These are phyloP conservation scores for Microdochium paspali DNA, from an alignment of 2,329 filamentous ascomycete species.

Conservation along the genomic window DNA sequence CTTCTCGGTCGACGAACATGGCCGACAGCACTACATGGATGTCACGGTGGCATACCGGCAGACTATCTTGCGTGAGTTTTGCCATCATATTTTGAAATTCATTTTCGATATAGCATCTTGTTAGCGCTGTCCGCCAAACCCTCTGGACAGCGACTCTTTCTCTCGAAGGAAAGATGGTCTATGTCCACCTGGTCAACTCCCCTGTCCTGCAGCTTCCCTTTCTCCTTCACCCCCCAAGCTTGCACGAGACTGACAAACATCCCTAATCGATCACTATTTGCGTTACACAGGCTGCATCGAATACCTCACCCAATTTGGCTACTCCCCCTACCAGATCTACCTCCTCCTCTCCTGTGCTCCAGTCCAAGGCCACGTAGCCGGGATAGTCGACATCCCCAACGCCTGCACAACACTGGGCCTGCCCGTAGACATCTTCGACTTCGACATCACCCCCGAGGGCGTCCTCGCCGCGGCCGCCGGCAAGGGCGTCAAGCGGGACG, in stretches of 20 bases:
- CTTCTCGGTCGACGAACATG: slow-evolving; percentile 79
- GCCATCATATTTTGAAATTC: background rate
- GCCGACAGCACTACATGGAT: slow-evolving; percentile 85
- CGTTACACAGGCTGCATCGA: slow-evolving; percentile 53
- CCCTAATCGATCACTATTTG: background rate
- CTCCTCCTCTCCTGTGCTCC: slow-evolving; percentile 78
- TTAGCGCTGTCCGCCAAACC: too few relatives aligned
- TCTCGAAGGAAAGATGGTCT: too few relatives aligned
- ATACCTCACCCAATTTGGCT: slow-evolving; percentile 67
- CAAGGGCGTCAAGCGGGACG: slow-evolving; percentile 23
- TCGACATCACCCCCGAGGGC: slow-evolving; percentile 64
- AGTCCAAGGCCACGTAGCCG: slow-evolving; percentile 79
- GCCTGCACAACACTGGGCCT: slow-evolving; percentile 82
- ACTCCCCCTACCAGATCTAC: slow-evolving; percentile 70
- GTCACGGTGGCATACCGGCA: slow-evolving; percentile 80
- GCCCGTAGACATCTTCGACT: slow-evolving; percentile 91
- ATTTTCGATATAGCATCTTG: too few relatives aligned
- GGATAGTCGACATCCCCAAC: slow-evolving; percentile 86
- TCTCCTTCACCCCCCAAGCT: too few relatives aligned
- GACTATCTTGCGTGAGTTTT: slow-evolving; percentile 51
- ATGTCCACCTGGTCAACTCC: too few relatives aligned
- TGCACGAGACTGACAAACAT: background rate
- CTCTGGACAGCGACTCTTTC: too few relatives aligned
- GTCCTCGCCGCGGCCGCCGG: background rate
- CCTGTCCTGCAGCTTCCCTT: too few relatives aligned